phyloP scores from a whole-genome alignment of 306 rosid species.

The Vigna radiata region DNA sequence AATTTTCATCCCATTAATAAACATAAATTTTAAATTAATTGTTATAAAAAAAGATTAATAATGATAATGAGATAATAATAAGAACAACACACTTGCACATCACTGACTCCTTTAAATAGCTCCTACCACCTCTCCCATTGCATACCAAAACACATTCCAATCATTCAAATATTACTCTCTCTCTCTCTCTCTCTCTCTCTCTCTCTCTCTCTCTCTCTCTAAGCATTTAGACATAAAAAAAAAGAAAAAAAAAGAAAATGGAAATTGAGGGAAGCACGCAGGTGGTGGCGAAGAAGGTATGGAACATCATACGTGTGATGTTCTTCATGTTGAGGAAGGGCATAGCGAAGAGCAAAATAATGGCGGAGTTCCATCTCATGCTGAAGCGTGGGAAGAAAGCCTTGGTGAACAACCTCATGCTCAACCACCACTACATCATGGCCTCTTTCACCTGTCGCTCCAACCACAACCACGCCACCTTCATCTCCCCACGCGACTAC shows the following conservation, averaged over 20 bases:
- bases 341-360: conserved; percentile 69
- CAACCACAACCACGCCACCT: conserved; percentile 51
- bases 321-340: conserved; percentile 78
- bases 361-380: conserved; percentile 58
- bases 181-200: not conserved
- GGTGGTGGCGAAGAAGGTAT: conserved; percentile 66
- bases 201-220: not conserved
- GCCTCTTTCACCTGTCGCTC: conserved; percentile 69
- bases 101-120: conserved; percentile 37
- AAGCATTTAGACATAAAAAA: not conserved
- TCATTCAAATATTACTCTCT: not conserved
- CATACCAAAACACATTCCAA: conserved; percentile 8
- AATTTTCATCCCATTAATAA: too few species aligned
- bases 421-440: conserved; percentile 51
- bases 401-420: conserved; percentile 55
- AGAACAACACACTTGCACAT: not conserved
- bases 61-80: not conserved
- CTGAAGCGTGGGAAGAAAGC: conserved; percentile 76
- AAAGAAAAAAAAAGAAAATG: conserved; percentile 46
- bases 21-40: too few species aligned
- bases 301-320: conserved; percentile 68
- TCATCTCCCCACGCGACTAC: conserved; percentile 71
- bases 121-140: not conserved
- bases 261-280: conserved; percentile 64
- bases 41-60: too few species aligned